Base-by-base conservation (phyloP, 2,329 filamentous ascomycete species). In the Neocatenulostroma microsporum region DNA sequence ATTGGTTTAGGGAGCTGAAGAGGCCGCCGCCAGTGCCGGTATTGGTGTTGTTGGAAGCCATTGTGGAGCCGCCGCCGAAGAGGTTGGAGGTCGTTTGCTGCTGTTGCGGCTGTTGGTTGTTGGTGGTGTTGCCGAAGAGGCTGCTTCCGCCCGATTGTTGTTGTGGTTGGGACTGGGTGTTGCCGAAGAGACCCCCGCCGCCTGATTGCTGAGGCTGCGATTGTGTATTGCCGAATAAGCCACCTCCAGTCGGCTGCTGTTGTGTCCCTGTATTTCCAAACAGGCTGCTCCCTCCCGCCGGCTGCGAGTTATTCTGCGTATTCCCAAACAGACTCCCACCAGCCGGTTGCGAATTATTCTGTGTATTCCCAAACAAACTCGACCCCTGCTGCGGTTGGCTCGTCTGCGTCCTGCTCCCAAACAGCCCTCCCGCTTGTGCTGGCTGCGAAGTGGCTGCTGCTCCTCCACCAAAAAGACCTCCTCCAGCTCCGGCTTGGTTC, bases 121-220 rank as follows among this genome's bases (percentile, higher is more conserved):
- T 37, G 45, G 25, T 34, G 37, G 39, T 18, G 24, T 42, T 28
- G 38, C 45, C 47, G 18, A 50, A 48, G 17, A 49, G 34, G 28
- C 46, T 45, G 21, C 39, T 37, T 23, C 40, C 36, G 20, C 34
- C 34, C 31, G 21, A 44, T 39, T 44, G 38, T 41, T 51, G 39
- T 25, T 40, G 43, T 36, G 36, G 50, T 29, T 33, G 42, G 24
- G 19, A 37, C 24, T 28, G 28, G n/a, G 41, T 30, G 38, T 39
- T 36, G 54, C 45, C 7, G 57, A 53, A 46, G 51, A 60, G 42
- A 58, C 56, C 42, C 57, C 58, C 49, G 36, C 45, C 51, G 36
- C 31, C 44, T 44, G 29, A 34, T 28, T 37, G 41, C n/a, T 39
- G 25, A 12, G 10, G 35, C 20, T 30, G 37, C 21, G n/a, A 21